A percentile compares a stretch with the other conserved stretches of the same genome.
phyloP scores from a whole-genome alignment of 805 yeast species.

The Teunomyces lycoperdinae region DNA sequence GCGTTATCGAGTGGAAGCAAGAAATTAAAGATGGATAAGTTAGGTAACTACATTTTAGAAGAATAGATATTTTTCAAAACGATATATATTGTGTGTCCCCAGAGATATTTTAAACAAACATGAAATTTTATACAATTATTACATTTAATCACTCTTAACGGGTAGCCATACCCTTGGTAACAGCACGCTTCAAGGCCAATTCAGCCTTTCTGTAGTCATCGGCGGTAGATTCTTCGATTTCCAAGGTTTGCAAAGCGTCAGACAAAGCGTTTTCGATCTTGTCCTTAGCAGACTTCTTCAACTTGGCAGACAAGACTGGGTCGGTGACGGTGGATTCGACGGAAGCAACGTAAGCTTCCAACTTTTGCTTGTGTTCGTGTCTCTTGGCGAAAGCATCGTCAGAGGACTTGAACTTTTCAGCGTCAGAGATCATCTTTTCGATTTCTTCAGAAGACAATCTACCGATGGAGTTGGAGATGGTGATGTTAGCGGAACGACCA shows the following conservation, averaged over 20 bases:
- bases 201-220: slow-evolving; percentile 99
- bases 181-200: slow-evolving; percentile 98
- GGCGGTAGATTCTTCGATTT: slow-evolving; percentile 92
- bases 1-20: slow-evolving; percentile 61
- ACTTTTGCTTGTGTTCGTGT: slow-evolving; percentile 98
- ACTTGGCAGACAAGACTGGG: slow-evolving; percentile 96
- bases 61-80: slow-evolving; percentile 14
- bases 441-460: slow-evolving; percentile 49
- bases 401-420: slow-evolving; percentile 80
- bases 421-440: slow-evolving; percentile 48
- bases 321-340: slow-evolving; percentile 96
- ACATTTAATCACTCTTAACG: slow-evolving; percentile 55
- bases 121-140: slow-evolving; percentile 8
- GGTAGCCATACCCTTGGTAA: slow-evolving; percentile 98
- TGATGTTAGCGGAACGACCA: slow-evolving; percentile 49
- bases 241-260: slow-evolving; percentile 97
- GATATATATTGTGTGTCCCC: slow-evolving; percentile 8
- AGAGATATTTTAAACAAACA: slow-evolving; percentile 6
- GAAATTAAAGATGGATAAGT: slow-evolving; percentile 72
- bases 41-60: slow-evolving; percentile 77
- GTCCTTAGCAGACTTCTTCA: slow-evolving; percentile 96
- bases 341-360: slow-evolving; percentile 90
- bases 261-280: slow-evolving; percentile 97
- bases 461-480: slow-evolving; percentile 50
- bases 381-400: slow-evolving; percentile 99